These are phyloP conservation scores for Adansonia madagascariensis DNA, from an alignment of 441 rosid species.

Conservation along the genomic window DNA sequence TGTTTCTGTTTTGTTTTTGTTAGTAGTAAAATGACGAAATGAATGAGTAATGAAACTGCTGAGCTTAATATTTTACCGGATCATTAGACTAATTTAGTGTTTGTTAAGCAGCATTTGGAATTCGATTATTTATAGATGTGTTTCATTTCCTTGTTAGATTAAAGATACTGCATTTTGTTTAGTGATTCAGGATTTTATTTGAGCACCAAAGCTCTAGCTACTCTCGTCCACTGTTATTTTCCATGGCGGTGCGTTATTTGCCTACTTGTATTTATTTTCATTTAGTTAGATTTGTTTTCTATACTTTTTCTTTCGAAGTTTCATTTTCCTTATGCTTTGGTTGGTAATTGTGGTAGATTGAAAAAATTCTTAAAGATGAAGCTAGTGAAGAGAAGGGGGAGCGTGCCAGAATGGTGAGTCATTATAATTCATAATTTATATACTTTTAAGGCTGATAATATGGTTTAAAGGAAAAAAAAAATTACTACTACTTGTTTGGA, in stretches of 20 bases:
- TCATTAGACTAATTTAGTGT: slow-evolving; percentile 9
- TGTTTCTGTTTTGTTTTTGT: neutral
- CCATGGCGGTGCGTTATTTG: slow-evolving; percentile 46
- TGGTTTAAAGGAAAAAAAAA: neutral
- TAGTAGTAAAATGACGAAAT: neutral
- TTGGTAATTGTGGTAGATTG: slow-evolving; percentile 44
- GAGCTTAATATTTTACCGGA: neutral
- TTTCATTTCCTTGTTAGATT: neutral
- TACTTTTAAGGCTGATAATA: neutral
- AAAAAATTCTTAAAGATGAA: slow-evolving; percentile 81
- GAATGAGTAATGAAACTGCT: neutral
- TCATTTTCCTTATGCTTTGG: neutral
- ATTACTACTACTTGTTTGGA: neutral
- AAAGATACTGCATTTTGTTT: slow-evolving; percentile 4
- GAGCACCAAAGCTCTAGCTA: slow-evolving; percentile 14
- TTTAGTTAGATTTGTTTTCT: neutral
- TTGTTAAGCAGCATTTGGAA: neutral
- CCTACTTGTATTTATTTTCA: neutral
- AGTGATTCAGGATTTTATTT: slow-evolving; percentile 36
- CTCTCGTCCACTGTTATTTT: neutral
- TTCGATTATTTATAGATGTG: neutral
- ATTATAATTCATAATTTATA: neutral
- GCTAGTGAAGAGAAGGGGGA: slow-evolving; percentile 96
- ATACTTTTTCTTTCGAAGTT: neutral
- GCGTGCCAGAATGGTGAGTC: slow-evolving; percentile 91